Percentiles rank a stretch among this genome's conserved stretches.
phyloP scores from a whole-genome alignment of 768 basidiomycete species.

The Russula earlei region DNA sequence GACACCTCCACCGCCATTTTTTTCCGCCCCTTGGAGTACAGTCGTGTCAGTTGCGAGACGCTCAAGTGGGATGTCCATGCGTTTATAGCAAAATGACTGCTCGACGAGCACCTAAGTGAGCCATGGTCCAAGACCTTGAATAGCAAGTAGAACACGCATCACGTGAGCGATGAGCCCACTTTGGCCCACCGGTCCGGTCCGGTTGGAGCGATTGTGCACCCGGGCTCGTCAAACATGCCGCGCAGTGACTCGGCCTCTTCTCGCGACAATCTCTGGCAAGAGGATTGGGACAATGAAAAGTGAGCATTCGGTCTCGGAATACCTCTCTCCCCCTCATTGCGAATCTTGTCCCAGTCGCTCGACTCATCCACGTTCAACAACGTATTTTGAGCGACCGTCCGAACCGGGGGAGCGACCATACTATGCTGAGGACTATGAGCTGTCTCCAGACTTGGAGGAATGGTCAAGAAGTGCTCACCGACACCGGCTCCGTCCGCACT shows the following conservation, averaged over 20 bases:
- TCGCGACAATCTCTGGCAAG: not conserved
- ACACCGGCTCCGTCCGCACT: slow-evolving; percentile 23
- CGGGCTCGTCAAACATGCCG: not conserved
- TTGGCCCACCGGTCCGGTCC: too few relatives aligned
- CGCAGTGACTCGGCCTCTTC: not conserved
- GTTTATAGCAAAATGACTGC: too few relatives aligned
- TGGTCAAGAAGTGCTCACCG: slow-evolving; percentile 18
- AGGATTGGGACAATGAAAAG: not conserved
- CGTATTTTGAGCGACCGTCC: not conserved
- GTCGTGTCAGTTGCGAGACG: too few relatives aligned
- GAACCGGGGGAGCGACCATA: not conserved
- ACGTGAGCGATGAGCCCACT: too few relatives aligned
- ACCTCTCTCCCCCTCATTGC: not conserved
- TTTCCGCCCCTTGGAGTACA: too few relatives aligned
- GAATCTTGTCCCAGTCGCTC: not conserved
- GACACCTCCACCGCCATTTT: too few relatives aligned
- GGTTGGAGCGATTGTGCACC: too few relatives aligned
- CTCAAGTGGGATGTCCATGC: too few relatives aligned
- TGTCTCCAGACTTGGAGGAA: slow-evolving; percentile 8
- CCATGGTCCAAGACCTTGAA: too few relatives aligned
- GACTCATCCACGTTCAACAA: not conserved
- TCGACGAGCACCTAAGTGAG: too few relatives aligned
- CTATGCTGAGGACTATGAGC: slow-evolving; percentile 15
- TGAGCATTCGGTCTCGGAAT: not conserved
- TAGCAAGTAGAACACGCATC: too few relatives aligned